Base-by-base conservation (phyloP, 176 grass and related monocot species). In the Microstegium vimineum region DNA sequence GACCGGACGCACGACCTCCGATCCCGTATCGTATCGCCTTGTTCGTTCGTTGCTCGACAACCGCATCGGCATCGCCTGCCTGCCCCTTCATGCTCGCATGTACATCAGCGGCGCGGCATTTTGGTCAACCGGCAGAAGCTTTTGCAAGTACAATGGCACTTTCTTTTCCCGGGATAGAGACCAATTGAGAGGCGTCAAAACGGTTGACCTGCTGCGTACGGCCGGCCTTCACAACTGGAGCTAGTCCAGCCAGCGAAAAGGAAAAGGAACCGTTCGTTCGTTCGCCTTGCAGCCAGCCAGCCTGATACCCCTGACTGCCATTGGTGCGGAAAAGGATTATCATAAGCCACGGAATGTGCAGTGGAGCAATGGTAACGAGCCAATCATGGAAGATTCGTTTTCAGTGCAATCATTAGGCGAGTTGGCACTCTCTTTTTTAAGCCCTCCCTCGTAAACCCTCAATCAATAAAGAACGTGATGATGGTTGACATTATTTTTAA, bases 151-250 rank as follows among this genome's bases (percentile, higher is more conserved):
- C 82, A 46, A 10, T 0, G 6, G 4, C 83, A 28, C 66, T 71
- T 59, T 20, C 10, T 52, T 74, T 65, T 30, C 15, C 69, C 33
- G 42, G 18, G 69, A 67, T 30, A 66, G 2, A 13, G 60, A 54
- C 34, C 32, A 67, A 41, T 26, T 0, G 32, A 6, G 61, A 10
- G 12, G 34, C n/a, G 77, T 33, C 84, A 43, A 72, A 80, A 73
- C 13, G 70, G 77, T 74, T 86, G 77, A 80, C 77, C 77, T 49
- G 75, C 68, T 85, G 10, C 57, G 22, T n/a, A 23, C 28, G 40
- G n/a, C n/a, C n/a, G n/a, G 76, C n/a, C 4, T 38, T 17, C 22
- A 10, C 38, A 75, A 37, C 22, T 10, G 23, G 12, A 28, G 76
- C 30, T 14, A 63, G 18, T 89, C 16, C 37, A 68, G 69, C 76